Evolutionary conservation across 1,139 yeast genomes (phyloP).

Genomic region (Suhomyces chickasaworum): DNA sequence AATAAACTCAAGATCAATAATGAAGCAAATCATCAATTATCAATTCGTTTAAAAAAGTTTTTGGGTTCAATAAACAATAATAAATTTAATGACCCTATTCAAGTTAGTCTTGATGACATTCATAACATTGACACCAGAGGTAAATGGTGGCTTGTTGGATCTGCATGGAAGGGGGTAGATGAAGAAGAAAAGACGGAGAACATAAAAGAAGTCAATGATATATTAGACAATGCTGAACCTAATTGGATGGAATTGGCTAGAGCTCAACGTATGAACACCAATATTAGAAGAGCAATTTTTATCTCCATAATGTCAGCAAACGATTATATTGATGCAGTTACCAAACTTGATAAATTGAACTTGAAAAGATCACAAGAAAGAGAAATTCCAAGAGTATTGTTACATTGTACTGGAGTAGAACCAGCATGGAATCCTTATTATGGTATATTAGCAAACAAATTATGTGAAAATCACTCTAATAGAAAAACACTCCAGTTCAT

Average conservation of each 20-base stretch:
- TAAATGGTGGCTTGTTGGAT: constrained; percentile 98
- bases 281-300: constrained; percentile 88
- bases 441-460: constrained; percentile 72
- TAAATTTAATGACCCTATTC: constrained; percentile 69
- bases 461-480: constrained; percentile 69
- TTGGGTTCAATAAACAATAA: constrained; percentile 53
- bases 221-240: constrained; percentile 70
- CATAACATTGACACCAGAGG: constrained; percentile 75
- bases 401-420: constrained; percentile 87
- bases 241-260: constrained; percentile 89
- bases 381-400: constrained; percentile 81
- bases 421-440: constrained; percentile 89
- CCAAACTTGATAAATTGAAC: constrained; percentile 75
- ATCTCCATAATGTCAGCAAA: constrained; percentile 93
- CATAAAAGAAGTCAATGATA: constrained; percentile 47
- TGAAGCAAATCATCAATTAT: constrained; percentile 51
- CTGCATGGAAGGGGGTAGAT: constrained; percentile 84
- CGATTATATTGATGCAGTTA: constrained; percentile 85
- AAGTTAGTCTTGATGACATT: constrained; percentile 83
- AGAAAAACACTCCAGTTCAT: constrained; percentile 85
- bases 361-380: constrained; percentile 81
- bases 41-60: constrained; percentile 66
- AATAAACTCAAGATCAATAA: constrained; percentile 65
- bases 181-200: constrained; percentile 27
- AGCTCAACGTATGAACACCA: constrained; percentile 92